Evolutionary conservation across 73 alveolate genomes (phyloP).

Genomic region (Paraurostyla sp.): DNA sequence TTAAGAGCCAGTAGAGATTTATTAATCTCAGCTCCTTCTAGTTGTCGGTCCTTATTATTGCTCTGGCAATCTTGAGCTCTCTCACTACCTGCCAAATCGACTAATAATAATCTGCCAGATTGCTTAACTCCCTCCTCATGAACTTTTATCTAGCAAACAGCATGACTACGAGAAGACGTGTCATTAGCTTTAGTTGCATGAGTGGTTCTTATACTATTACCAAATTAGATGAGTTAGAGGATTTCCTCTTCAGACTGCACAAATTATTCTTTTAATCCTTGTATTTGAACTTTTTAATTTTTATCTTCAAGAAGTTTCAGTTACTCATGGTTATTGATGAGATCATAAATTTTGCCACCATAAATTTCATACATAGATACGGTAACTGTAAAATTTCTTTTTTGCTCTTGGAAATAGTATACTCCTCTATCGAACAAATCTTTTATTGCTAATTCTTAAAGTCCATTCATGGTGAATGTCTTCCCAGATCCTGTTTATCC

Average conservation of each 20-base stretch:
- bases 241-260: constrained; percentile 81
- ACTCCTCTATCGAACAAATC: constrained; percentile 80
- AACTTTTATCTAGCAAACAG: constrained; percentile 79
- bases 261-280: constrained; percentile 84
- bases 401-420: constrained; percentile 18
- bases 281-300: constrained; percentile 81
- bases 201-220: constrained; percentile 89
- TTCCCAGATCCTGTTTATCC: constrained; percentile 99
- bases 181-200: constrained; percentile 89
- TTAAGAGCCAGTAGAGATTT: constrained; percentile 96
- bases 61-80: constrained; percentile 95
- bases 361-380: constrained; percentile 96
- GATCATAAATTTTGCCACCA: constrained; percentile 96
- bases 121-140: constrained; percentile 77
- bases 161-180: constrained; percentile 87
- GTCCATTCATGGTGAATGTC: constrained; percentile 97
- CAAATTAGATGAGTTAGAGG: constrained; percentile 76
- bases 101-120: constrained; percentile 79
- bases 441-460: constrained; percentile 88
- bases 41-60: constrained; percentile 92
- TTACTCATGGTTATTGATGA: constrained; percentile 88
- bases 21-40: constrained; percentile 99
- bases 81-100: constrained; percentile 94
- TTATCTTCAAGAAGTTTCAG: constrained; percentile 94
- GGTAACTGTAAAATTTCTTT: constrained; percentile 77